Conservation (phyloP, 1,284 basidiomycete species). For the Ustilago tritici region DNA sequence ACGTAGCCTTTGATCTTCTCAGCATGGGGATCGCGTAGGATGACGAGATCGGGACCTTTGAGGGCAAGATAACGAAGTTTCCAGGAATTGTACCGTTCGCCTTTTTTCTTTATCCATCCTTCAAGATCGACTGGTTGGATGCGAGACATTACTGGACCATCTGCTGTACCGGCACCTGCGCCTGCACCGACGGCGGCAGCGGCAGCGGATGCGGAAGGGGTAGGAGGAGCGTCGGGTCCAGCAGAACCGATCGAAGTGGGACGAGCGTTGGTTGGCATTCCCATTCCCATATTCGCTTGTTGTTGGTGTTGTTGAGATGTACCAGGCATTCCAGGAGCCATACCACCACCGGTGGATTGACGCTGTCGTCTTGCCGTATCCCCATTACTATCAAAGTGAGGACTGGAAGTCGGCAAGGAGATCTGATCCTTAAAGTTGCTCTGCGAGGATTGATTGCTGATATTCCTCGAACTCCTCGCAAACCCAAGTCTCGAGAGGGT, state of each 20-base stretch:
- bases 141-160: conserved; percentile 61
- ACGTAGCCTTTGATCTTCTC: conserved; percentile 90
- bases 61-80: conserved; percentile 93
- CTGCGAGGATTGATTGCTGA: conserved; percentile 39
- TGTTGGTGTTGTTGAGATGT: conserved; percentile 4
- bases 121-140: conserved; percentile 66
- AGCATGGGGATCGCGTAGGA: conserved; percentile 62
- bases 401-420: conserved; percentile 63
- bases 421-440: conserved; percentile 64
- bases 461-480: conserved; percentile 41
- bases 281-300: conserved; percentile 14
- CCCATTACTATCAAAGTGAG: conserved; percentile 60
- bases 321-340: conserved; percentile 12
- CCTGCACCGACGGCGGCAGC: conserved; percentile 59
- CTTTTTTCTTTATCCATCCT: conserved; percentile 94
- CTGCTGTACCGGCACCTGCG: conserved; percentile 4
- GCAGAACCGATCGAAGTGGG: conserved; percentile 35
- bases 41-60: conserved; percentile 78
- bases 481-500: conserved; percentile 60
- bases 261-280: conserved; percentile 23
- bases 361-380: conserved; percentile 54
- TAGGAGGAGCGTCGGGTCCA: conserved; percentile 41
- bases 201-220: conserved; percentile 40
- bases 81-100: conserved; percentile 93
- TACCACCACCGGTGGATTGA: conserved; percentile 31